phyloP scores from a whole-genome alignment of 495 filamentous ascomycete genomes.

The Cenococcum geophilum region DNA sequence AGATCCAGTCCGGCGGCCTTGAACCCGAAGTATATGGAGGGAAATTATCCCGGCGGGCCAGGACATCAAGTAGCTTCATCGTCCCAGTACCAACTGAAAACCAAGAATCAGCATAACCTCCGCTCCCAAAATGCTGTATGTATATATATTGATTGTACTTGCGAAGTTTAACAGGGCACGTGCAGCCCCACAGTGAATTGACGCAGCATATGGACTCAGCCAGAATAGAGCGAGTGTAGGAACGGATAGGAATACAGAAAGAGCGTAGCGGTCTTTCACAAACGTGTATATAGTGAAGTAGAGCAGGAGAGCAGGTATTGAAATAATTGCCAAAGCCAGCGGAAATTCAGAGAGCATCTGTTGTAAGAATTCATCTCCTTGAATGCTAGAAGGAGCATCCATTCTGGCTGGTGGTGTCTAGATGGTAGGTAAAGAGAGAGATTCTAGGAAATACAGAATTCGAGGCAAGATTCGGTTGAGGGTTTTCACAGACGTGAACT shows the following conservation, averaged over 20 bases:
- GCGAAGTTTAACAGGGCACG: slow-evolving; percentile 3
- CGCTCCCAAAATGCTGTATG: neutral
- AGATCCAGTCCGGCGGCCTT: slow-evolving; percentile 28
- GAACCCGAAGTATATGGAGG: slow-evolving; percentile 30
- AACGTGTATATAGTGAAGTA: slow-evolving; percentile 1
- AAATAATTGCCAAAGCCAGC: neutral
- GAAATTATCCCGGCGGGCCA: slow-evolving; percentile 28
- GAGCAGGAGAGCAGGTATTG: neutral
- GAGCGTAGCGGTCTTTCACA: neutral
- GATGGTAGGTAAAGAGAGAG: neutral
- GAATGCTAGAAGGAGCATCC: neutral
- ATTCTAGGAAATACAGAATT: neutral
- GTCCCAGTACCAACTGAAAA: slow-evolving; percentile 34
- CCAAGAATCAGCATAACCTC: neutral
- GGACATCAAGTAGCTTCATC: slow-evolving; percentile 40
- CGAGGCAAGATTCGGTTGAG: too few species aligned
- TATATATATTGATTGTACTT: neutral
- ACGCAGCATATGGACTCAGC: neutral
- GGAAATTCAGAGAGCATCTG: slow-evolving; percentile 5
- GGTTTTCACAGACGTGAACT: too few species aligned
- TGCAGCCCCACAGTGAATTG: slow-evolving; percentile 1
- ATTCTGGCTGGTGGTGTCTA: neutral
- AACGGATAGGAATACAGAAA: neutral
- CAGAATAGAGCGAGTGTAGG: neutral
- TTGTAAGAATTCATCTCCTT: neutral